These are phyloP conservation scores for Flaveria floridana DNA, from an alignment of 140 eudicot genomes.

Conservation along the genomic window DNA sequence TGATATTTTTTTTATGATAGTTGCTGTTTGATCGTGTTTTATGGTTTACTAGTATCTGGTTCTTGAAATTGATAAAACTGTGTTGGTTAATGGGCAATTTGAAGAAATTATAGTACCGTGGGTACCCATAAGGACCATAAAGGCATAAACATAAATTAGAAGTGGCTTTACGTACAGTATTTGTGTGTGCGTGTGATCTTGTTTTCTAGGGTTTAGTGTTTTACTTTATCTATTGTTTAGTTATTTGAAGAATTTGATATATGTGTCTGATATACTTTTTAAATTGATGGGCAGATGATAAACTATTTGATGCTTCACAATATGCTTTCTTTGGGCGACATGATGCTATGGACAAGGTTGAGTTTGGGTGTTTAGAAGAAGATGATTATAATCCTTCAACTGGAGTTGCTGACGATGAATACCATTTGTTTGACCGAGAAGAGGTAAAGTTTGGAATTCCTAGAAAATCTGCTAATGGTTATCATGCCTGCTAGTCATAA, in stretches of 20 bases:
- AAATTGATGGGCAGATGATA: slow-evolving; percentile 46
- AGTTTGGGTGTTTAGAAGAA: slow-evolving; percentile 80
- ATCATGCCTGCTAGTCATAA: not conserved
- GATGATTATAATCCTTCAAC: slow-evolving; percentile 41
- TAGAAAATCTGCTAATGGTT: not conserved
- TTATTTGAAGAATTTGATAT: slow-evolving; percentile 12
- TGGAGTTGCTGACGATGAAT: slow-evolving; percentile 70
- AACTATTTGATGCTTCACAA: slow-evolving; percentile 88
- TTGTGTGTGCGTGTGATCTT: slow-evolving; percentile 12
- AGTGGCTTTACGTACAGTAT: not conserved
- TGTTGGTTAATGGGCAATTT: slow-evolving; percentile 14
- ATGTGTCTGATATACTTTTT: slow-evolving; percentile 4
- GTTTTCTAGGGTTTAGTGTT: not conserved
- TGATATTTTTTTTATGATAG: not conserved
- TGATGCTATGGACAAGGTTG: slow-evolving; percentile 57
- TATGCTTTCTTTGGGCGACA: slow-evolving; percentile 74
- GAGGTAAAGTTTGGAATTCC: slow-evolving; percentile 47
- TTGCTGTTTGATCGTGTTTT: slow-evolving; percentile 21
- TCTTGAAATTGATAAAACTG: slow-evolving; percentile 16
- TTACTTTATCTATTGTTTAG: not conserved
- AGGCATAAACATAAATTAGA: not conserved
- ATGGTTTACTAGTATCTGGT: slow-evolving; percentile 1
- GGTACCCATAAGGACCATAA: not conserved
- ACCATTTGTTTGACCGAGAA: slow-evolving; percentile 83
- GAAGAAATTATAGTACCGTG: not conserved